Evolutionary conservation across 1,284 basidiomycete species (phyloP), one percentile per base, ranked within the genome.

Genomic region (Limonomyces culmigenus): DNA sequence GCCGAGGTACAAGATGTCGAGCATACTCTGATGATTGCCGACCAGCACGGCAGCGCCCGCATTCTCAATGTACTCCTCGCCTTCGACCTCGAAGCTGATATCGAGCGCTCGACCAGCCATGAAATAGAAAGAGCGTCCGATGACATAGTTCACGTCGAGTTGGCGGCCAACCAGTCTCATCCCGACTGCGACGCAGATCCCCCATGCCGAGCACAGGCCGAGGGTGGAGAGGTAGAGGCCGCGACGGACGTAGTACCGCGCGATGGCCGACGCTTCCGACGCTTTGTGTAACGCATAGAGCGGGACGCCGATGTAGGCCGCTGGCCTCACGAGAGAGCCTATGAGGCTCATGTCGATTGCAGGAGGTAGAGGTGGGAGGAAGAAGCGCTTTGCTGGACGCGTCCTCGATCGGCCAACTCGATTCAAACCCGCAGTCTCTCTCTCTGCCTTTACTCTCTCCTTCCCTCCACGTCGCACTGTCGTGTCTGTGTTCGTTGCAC

Each of bases 1-100:
- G 39, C 84, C 92, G 37, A 98, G 63, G 47, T 78, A 74, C 27
- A 91, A 55, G 40, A 95, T 70, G 55, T 93, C 89, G 38, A 95
- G 56, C 70, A 89, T 83, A 47, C 81, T 87, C 62, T 97, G 95
- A 53, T 98, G 95, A 54, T 98, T 98, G 6, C 74, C 76, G 42
- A 97, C 69, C 19, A 93, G 55, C 12, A 99, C 74, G 2, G 74
- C 70, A 16, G 85, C 75, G n/a, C n/a, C n/a, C 34, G 67, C 51
- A 31, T 66, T 65, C 40, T 51, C 61, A 42, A 97, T 62, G 51
- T 92, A 62, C 51, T 96, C 83, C 49, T 79, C 74, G 18, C 89
- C 91, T 52, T 96, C 88, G 20, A 97, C 69, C 36, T 75, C 67
- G 46, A 96, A 62, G 34, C 62, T 58, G 45, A 93, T 60, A 42